These are phyloP conservation scores for Pigoraptor vietnamica DNA, from an alignment of 78 protist species.

Conservation along the genomic window DNA sequence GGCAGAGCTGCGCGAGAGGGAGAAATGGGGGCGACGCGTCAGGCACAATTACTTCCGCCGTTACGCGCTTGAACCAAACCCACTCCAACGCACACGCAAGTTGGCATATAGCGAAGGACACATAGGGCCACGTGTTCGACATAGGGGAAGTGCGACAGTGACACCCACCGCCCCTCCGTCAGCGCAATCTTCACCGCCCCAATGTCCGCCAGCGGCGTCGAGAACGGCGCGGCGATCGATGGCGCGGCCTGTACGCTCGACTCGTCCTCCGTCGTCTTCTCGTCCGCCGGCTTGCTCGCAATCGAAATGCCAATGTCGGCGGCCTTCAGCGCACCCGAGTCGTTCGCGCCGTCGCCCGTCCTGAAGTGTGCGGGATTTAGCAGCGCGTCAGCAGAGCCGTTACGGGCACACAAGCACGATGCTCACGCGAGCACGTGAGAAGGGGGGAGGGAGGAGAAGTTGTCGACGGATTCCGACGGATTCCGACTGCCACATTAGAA, in stretches of 20 bases:
- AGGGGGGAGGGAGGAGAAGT: no score
- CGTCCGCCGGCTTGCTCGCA: background rate
- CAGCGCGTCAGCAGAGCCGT: no score
- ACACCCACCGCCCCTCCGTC: background rate
- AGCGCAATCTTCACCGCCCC: background rate
- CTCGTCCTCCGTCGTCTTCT: background rate
- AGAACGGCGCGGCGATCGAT: constrained; percentile 77
- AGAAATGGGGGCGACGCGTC: no score
- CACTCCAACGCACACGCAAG: background rate
- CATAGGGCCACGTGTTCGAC: no score
- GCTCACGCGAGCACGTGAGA: no score
- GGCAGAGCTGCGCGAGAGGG: constrained; percentile 7
- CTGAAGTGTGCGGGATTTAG: no score
- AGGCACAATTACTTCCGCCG: no score
- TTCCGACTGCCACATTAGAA: no score
- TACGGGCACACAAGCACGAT: no score
- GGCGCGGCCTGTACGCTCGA: constrained; percentile 56
- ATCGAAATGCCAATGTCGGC: constrained; percentile 66
- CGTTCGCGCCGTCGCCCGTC: constrained; percentile 84
- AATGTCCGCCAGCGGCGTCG: background rate
- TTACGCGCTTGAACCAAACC: background rate
- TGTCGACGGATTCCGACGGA: no score
- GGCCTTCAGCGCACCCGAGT: constrained; percentile 71
- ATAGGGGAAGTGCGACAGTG: no score
- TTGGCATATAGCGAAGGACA: no score